Conservation (phyloP, 257 asterid genomes). For the Ilex aquifolium region DNA sequence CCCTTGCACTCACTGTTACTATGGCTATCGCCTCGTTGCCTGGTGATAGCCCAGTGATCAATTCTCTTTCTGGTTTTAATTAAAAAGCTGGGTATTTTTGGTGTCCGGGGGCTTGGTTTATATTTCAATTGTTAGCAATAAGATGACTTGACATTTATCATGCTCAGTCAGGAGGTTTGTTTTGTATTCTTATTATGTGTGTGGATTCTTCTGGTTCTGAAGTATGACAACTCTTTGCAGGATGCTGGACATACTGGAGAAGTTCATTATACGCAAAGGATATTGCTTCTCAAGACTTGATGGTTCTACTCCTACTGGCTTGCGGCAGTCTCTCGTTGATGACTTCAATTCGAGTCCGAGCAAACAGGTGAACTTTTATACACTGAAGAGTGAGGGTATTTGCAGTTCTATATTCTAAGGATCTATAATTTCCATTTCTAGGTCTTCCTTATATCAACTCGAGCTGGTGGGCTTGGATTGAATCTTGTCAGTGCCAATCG, state of each 20-base stretch:
- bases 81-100: no score
- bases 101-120: no score
- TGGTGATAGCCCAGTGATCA: no score
- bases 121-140: no score
- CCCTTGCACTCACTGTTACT: no score
- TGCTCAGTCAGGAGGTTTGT: no score
- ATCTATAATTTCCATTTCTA: conserved; percentile 20
- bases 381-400: background rate
- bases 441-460: conserved; percentile 93
- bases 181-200: background rate
- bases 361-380: conserved; percentile 63
- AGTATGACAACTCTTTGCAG: conserved; percentile 29
- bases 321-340: conserved; percentile 87
- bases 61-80: no score
- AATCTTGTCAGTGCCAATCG: conserved; percentile 94
- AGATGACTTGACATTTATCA: no score
- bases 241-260: conserved; percentile 94
- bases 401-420: background rate
- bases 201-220: conserved; percentile 6
- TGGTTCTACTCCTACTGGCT: conserved; percentile 82
- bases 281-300: conserved; percentile 85
- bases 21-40: no score
- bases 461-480: conserved; percentile 97
- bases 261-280: conserved; percentile 87
- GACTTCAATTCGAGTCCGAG: conserved; percentile 92